phyloP scores from a whole-genome alignment of 495 filamentous ascomycete genomes.

The Amniculicola lignicola region DNA sequence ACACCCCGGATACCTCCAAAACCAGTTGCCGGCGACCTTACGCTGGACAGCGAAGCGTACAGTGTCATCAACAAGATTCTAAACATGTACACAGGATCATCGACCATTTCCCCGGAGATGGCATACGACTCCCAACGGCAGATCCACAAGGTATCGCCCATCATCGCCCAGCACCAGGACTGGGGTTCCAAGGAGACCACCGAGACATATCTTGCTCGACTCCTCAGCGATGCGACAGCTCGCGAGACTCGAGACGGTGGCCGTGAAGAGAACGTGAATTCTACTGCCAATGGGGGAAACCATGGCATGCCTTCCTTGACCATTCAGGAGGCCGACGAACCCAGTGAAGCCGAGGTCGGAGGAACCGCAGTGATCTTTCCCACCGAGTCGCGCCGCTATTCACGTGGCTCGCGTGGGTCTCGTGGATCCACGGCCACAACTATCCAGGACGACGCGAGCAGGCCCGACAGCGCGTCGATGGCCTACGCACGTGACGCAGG shows the following conservation, averaged over 20 bases:
- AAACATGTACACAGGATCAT: constrained; percentile 43
- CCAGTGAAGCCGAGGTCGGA: constrained; percentile 12
- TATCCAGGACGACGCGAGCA: constrained; percentile 17
- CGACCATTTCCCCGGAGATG: constrained; percentile 35
- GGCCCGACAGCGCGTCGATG: constrained; percentile 28
- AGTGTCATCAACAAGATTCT: constrained; percentile 46
- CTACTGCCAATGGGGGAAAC: background rate
- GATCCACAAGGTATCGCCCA: constrained; percentile 33
- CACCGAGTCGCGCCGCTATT: constrained; percentile 28
- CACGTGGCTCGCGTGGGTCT: constrained; percentile 20
- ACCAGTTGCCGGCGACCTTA: constrained; percentile 28
- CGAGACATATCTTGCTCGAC: constrained; percentile 35
- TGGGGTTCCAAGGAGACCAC: constrained; percentile 38
- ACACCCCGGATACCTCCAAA: constrained; percentile 16
- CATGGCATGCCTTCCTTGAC: constrained; percentile 7
- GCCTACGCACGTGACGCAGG: constrained; percentile 7
- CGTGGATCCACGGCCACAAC: constrained; percentile 21
- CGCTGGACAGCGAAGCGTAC: constrained; percentile 46
- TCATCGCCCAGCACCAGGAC: constrained; percentile 31
- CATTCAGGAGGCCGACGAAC: constrained; percentile 20
- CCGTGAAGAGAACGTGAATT: background rate
- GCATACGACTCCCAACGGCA: constrained; percentile 34
- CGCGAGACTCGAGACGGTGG: background rate
- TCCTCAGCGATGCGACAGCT: constrained; percentile 28
- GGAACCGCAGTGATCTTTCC: constrained; percentile 34